phyloP scores from a whole-genome alignment of 176 grass and related monocot species.

The Oryza nivara region DNA sequence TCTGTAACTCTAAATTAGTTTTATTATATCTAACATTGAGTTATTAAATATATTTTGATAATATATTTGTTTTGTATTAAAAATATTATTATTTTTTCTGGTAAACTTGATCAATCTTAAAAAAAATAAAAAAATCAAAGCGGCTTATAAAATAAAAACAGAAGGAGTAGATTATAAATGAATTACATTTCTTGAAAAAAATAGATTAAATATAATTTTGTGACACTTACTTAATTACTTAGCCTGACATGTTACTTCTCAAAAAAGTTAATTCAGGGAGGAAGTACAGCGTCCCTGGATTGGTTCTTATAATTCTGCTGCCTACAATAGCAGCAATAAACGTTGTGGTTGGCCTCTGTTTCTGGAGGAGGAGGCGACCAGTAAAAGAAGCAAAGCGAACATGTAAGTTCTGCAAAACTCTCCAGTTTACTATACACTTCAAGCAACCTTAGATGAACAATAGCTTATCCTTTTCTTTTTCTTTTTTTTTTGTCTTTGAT shows the following conservation, averaged over 20 bases:
- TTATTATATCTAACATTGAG: too few species aligned
- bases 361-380: conserved; percentile 2
- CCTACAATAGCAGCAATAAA: conserved; percentile 25
- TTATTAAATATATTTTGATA: too few species aligned
- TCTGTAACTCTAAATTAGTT: too few species aligned
- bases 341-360: conserved; percentile 19
- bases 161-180: too few species aligned
- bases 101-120: too few species aligned
- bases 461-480: background rate
- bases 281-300: background rate
- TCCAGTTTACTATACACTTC: background rate
- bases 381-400: conserved; percentile 6
- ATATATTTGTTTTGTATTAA: too few species aligned
- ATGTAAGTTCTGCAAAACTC: background rate
- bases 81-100: too few species aligned
- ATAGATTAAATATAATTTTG: background rate
- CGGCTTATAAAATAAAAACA: too few species aligned
- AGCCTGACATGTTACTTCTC: background rate
- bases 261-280: conserved; percentile 1
- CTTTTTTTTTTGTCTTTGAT: too few species aligned
- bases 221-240: too few species aligned
- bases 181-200: too few species aligned
- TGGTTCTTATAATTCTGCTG: conserved; percentile 40
- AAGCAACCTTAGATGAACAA: background rate
- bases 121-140: too few species aligned